These are phyloP conservation scores for Astragalus membranaceus DNA, from an alignment of 306 rosid genomes.

Conservation along the genomic window DNA sequence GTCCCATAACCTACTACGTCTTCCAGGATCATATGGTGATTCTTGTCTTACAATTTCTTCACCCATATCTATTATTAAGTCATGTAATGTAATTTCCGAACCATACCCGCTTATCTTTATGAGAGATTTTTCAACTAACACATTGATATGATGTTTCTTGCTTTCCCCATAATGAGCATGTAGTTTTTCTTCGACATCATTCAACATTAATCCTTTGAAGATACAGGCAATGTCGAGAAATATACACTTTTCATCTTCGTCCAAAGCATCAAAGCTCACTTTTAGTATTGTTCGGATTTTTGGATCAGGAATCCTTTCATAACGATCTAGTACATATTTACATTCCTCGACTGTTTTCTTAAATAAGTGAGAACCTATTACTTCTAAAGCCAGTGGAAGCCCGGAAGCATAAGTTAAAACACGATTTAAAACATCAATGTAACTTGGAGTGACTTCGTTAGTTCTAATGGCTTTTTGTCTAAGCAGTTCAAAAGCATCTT, in stretches of 20 bases:
- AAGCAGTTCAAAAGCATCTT: conserved; percentile 1
- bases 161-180: not conserved
- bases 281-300: not conserved
- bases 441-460: not conserved
- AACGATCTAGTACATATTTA: not conserved
- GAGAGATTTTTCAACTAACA: not conserved
- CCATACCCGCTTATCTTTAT: not conserved
- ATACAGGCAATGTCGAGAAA: conserved; percentile 18
- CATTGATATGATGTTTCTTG: not conserved
- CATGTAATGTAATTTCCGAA: not conserved
- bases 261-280: conserved; percentile 20
- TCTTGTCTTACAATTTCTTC: not conserved
- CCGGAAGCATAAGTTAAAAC: not conserved
- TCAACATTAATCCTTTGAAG: not conserved
- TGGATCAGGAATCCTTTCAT: not conserved
- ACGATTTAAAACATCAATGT: not conserved
- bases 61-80: not conserved
- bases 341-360: not conserved
- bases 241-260: not conserved
- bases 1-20: not conserved
- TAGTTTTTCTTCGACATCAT: not conserved
- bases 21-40: not conserved
- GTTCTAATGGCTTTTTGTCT: not conserved
- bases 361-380: conserved; percentile 10
- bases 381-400: not conserved